phyloP scores from a whole-genome alignment of 2,329 filamentous ascomycete genomes.

The Decorospora gaudefroyi region DNA sequence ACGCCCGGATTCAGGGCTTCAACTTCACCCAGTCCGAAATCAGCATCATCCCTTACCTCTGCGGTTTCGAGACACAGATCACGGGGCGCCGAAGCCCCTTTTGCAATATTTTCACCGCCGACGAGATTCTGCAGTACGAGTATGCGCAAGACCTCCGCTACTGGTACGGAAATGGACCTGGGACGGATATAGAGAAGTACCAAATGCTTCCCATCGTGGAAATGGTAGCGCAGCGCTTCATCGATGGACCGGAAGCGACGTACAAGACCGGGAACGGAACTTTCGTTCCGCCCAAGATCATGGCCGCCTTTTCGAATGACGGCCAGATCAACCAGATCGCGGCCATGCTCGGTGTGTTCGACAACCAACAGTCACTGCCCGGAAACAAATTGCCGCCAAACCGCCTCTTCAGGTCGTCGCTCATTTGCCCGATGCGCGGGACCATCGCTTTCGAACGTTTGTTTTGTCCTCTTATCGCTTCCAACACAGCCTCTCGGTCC shows the following conservation, averaged over 20 bases:
- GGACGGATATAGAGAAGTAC: conserved; percentile 57
- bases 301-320: conserved; percentile 68
- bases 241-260: conserved; percentile 56
- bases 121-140: conserved; percentile 67
- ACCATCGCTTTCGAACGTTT: conserved; percentile 68
- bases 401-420: conserved; percentile 60
- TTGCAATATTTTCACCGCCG: conserved; percentile 64
- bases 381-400: conserved; percentile 53
- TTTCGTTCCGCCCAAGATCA: conserved; percentile 60
- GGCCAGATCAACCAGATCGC: conserved; percentile 67
- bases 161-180: conserved; percentile 67
- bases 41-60: conserved; percentile 67
- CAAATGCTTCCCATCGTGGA: conserved; percentile 67
- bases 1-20: conserved; percentile 59
- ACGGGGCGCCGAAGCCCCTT: conserved; percentile 63
- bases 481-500: conserved; percentile 7
- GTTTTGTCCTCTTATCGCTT: conserved; percentile 51
- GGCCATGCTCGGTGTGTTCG: conserved; percentile 64
- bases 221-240: conserved; percentile 58
- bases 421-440: conserved; percentile 66
- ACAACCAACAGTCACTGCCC: conserved; percentile 58
- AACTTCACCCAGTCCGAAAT: conserved; percentile 60
- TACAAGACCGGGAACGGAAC: conserved; percentile 55
- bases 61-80: conserved; percentile 72
- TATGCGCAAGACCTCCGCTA: conserved; percentile 71